Percentiles rank a stretch among this genome's conserved stretches.
These are phyloP conservation scores for Thecaphora thlaspeos DNA, from an alignment of 1,284 basidiomycete genomes.

Conservation along the genomic window DNA sequence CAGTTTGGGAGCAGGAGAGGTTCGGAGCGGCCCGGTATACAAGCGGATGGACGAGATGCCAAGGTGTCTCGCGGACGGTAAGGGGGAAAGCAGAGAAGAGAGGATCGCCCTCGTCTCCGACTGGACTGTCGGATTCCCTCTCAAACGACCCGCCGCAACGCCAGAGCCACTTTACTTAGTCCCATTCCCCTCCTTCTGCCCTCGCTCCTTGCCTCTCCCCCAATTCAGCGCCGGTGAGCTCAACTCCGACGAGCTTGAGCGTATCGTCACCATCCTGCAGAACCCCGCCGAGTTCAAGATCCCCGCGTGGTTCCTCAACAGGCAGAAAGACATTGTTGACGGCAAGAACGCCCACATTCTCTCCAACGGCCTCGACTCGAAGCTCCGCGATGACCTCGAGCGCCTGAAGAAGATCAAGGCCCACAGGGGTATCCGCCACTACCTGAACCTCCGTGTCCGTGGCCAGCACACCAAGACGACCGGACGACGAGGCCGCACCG, in stretches of 20 bases:
- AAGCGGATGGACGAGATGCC: no score
- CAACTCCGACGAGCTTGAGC: conserved; percentile 96
- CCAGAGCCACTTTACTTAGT: no score
- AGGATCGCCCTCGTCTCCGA: no score
- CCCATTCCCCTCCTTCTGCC: no score
- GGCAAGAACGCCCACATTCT: conserved; percentile 96
- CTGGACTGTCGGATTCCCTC: no score
- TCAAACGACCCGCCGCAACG: no score
- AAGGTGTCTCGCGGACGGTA: no score
- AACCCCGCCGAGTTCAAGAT: conserved; percentile 99
- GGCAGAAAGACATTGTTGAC: conserved; percentile 95
- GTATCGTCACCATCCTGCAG: conserved; percentile 98
- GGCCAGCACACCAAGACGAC: conserved; percentile 99
- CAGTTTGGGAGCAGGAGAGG: no score
- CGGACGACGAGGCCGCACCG: conserved; percentile 64
- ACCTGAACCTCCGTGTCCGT: conserved; percentile 83
- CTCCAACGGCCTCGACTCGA: conserved; percentile 96
- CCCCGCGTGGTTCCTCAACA: conserved; percentile 98
- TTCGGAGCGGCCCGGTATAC: no score
- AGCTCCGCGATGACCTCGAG: conserved; percentile 97
- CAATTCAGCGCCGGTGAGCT: conserved; percentile 83
- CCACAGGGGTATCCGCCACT: conserved; percentile 96
- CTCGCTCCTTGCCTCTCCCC: no score
- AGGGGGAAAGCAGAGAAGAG: no score
- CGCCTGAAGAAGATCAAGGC: conserved; percentile 99